Conservation (phyloP, 1,284 basidiomycete genomes). For the Sutorius eximius region DNA sequence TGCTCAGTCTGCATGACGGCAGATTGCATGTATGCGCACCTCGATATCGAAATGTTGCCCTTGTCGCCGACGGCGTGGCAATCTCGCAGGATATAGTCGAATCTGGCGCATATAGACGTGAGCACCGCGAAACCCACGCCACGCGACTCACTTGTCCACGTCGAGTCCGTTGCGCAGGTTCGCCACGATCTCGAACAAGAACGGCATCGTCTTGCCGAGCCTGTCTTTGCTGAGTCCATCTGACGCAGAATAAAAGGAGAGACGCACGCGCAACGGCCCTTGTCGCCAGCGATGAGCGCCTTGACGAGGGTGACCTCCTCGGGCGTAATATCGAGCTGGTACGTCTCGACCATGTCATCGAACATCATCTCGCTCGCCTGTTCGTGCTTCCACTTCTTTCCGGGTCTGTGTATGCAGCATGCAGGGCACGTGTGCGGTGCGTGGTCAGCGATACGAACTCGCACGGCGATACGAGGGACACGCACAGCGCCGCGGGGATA, state of each 20-base stretch:
- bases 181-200: constrained; percentile 70
- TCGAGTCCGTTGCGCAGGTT: constrained; percentile 78
- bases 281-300: constrained; percentile 52
- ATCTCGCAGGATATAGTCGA: constrained; percentile 78
- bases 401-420: constrained; percentile 11
- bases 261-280: constrained; percentile 38
- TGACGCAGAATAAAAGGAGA: neutral
- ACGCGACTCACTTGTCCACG: constrained; percentile 65
- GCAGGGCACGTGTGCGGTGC: no score
- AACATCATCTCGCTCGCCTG: constrained; percentile 62
- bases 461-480: neutral
- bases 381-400: constrained; percentile 50
- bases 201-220: constrained; percentile 46
- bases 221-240: constrained; percentile 3
- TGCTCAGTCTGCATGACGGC: neutral
- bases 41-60: constrained; percentile 50
- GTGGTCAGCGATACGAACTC: no score
- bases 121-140: neutral
- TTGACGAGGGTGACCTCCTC: constrained; percentile 49
- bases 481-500: constrained; percentile 51
- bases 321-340: constrained; percentile 41
- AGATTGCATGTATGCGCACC: neutral
- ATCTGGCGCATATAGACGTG: constrained; percentile 41
- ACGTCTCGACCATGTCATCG: constrained; percentile 49
- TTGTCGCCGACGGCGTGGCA: constrained; percentile 67